phyloP scores from a whole-genome alignment of 805 yeast species.

The Teunomyces lycoperdinae region DNA sequence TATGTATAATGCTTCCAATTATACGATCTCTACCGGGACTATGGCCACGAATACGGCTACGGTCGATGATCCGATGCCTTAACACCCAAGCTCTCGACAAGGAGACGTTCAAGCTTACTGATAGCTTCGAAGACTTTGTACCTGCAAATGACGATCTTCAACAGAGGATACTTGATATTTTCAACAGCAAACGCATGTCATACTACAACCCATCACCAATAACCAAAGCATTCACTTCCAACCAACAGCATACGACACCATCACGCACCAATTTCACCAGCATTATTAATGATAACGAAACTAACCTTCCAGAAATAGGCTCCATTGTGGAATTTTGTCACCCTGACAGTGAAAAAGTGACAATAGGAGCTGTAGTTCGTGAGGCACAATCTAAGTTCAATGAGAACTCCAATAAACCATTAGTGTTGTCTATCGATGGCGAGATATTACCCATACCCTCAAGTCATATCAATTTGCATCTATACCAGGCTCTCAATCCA shows the following conservation, averaged over 20 bases:
- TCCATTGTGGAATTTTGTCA: conserved; percentile 37
- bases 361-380: conserved; percentile 38
- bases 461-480: conserved; percentile 28
- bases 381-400: conserved; percentile 31
- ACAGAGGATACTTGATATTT: background rate
- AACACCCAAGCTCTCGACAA: background rate
- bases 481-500: conserved; percentile 22
- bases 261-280: conserved; percentile 11
- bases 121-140: background rate
- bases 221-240: background rate
- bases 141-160: background rate
- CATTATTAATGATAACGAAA: conserved; percentile 14
- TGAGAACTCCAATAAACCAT: conserved; percentile 27
- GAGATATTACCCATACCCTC: conserved; percentile 25
- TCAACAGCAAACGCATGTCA: background rate
- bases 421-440: conserved; percentile 33
- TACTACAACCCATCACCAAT: background rate
- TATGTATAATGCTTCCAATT: no score
- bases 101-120: background rate
- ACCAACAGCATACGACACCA: background rate
- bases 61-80: background rate
- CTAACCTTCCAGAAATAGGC: conserved; percentile 26
- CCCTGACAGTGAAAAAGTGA: conserved; percentile 11
- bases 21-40: no score
- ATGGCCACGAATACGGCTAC: background rate